Base-by-base conservation (phyloP, 2,329 filamentous ascomycete genomes). In the Epichloe gansuensis region DNA sequence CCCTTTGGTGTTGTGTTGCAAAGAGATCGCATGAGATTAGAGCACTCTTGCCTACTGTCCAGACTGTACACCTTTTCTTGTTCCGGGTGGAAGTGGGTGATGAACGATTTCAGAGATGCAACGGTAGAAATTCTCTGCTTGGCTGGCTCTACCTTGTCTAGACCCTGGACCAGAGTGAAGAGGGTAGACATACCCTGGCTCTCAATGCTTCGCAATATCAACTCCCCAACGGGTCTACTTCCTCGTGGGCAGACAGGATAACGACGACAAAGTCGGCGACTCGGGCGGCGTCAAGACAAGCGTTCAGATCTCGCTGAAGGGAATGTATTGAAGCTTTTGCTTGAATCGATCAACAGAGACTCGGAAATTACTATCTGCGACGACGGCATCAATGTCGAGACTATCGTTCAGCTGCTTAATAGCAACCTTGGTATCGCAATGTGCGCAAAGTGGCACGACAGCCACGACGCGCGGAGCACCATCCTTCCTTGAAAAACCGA, bases 1-100 rank as follows among this genome's bases (percentile, higher is more conserved):
- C 93, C 93, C 72, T 95, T 97, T 11, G 93, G 91, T 44, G 86
- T 90, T 38, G 86, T 89, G 58, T 84, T 95, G 75, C 93, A 98
- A 15, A 98, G 73, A 31, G 90, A 91, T 50, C 94, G 81, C 69
- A 97, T 86, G 39, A 95, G 74, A 65, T 96, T 97, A 50, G 89
- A 81, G 65, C 88, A 91, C 66, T 98, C 93, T 65, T 95, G 90
- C 63, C 88, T 80, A 56, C 81, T 91, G 64, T 95, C 90, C 52
- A 96, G 75, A 59, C 83, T 93, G 68, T 91, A 88, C 15, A 98
- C 77, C 69, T 93, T 96, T 62, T 96, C 91, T 61, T 93, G 85
- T 25, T 88, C 81, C 0, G 93, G 90, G 67, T 97, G 91, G 72
- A 95, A 98, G 67, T 95, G 91, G 28, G 83, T 89, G 63, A 97